A percentile compares a stretch with the other conserved stretches of the same genome.
phyloP scores from a whole-genome alignment of 768 basidiomycete genomes.

The Suillus paluster region DNA sequence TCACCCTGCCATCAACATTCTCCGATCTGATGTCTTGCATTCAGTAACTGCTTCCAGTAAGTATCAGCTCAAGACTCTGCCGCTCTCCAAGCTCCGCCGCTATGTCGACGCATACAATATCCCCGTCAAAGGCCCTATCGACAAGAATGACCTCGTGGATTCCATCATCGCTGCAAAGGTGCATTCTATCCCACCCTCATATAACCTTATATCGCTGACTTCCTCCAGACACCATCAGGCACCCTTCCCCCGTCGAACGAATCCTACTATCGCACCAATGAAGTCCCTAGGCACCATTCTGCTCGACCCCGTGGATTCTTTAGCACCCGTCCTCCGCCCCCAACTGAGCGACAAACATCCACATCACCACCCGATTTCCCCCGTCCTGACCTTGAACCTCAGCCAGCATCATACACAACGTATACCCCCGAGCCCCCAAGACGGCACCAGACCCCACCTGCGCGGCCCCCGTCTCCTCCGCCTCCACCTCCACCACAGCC shows the following conservation, averaged over 20 bases:
- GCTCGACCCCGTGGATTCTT: not conserved
- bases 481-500: constrained; percentile 16
- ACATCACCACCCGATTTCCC: constrained; percentile 18
- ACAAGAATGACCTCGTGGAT: constrained; percentile 81
- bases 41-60: constrained; percentile 74
- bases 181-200: constrained; percentile 21
- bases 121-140: constrained; percentile 60
- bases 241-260: constrained; percentile 66
- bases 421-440: not conserved
- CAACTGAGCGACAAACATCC: constrained; percentile 26
- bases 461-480: not conserved
- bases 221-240: constrained; percentile 57
- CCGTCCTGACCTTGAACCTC: constrained; percentile 2
- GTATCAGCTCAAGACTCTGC: constrained; percentile 55
- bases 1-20: not conserved
- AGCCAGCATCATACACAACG: not conserved
- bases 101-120: constrained; percentile 77
- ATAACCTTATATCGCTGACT: not conserved
- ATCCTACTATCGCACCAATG: constrained; percentile 44
- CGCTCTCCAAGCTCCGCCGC: constrained; percentile 65
- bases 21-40: not conserved
- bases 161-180: constrained; percentile 57
- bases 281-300: constrained; percentile 22
- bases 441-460: constrained; percentile 8
- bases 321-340: constrained; percentile 22